These are phyloP conservation scores for Ogataea neopini DNA, from an alignment of 805 yeast species.

Conservation along the genomic window DNA sequence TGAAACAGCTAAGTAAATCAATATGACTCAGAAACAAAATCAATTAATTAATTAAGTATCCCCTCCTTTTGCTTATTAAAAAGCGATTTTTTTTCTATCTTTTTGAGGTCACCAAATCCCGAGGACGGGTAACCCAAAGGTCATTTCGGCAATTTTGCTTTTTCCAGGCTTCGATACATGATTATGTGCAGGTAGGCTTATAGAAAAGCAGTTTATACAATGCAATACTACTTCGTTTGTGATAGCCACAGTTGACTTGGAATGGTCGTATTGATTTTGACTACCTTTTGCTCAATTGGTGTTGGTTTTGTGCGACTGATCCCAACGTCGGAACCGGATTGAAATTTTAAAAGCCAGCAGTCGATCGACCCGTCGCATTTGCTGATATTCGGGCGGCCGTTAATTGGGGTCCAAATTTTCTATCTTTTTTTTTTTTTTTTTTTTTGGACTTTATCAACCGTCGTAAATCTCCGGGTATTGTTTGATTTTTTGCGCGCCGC, in stretches of 20 bases:
- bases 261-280: too few species aligned
- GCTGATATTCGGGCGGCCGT: not conserved
- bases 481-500: not conserved
- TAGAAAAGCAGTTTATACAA: too few species aligned
- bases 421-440: not conserved
- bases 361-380: conserved; percentile 1
- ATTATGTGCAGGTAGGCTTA: too few species aligned
- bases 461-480: conserved; percentile 2
- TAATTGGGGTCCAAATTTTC: not conserved
- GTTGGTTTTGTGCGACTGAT: not conserved
- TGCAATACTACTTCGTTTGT: too few species aligned
- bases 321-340: not conserved
- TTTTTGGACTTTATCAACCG: not conserved
- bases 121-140: conserved; percentile 1
- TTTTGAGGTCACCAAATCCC: conserved; percentile 1
- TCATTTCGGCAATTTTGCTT: not conserved
- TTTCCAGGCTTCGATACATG: not conserved
- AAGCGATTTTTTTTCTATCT: not conserved
- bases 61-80: not conserved
- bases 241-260: too few species aligned
- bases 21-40: not conserved
- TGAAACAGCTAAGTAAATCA: not conserved
- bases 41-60: not conserved
- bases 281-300: not conserved
- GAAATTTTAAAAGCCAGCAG: not conserved